Evolutionary conservation across 352 stramenopile genomes (phyloP).

Genomic region (Phytopythium aichiense): DNA sequence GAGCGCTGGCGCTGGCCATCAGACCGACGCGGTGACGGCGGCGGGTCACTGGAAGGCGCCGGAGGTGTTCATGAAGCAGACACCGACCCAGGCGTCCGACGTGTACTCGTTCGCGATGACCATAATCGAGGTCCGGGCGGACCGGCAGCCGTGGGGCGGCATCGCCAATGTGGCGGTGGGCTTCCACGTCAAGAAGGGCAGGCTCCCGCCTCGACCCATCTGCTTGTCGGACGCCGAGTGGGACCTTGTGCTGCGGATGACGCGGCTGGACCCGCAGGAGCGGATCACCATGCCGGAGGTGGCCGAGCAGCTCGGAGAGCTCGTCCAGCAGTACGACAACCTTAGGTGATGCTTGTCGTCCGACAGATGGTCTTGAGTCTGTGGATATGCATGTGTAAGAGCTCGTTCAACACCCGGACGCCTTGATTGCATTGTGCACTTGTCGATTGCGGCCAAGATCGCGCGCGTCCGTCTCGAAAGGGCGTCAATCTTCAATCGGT

Average conservation of each 20-base stretch:
- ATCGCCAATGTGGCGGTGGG: neutral
- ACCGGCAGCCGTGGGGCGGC: neutral
- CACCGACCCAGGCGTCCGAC: neutral
- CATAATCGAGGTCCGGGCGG: constrained; percentile 9
- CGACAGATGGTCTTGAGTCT: neutral
- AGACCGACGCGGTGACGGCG: neutral
- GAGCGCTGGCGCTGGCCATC: neutral
- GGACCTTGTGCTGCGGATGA: neutral
- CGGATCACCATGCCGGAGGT: neutral
- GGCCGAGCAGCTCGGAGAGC: neutral
- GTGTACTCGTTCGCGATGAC: constrained; percentile 14
- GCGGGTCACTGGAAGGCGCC: constrained; percentile 9
- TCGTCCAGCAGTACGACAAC: neutral
- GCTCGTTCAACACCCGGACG: too few species aligned
- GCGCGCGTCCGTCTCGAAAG: neutral
- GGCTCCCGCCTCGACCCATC: neutral
- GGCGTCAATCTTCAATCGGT: neutral
- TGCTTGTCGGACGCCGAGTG: neutral
- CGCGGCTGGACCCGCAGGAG: neutral
- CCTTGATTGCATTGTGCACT: too few species aligned
- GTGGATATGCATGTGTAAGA: too few species aligned
- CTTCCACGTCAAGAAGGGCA: neutral
- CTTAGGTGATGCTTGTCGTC: neutral
- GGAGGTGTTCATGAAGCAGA: neutral
- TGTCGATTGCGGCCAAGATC: neutral